These are phyloP conservation scores for Claviceps sp. DNA, from an alignment of 2,329 filamentous ascomycete species.

Conservation along the genomic window DNA sequence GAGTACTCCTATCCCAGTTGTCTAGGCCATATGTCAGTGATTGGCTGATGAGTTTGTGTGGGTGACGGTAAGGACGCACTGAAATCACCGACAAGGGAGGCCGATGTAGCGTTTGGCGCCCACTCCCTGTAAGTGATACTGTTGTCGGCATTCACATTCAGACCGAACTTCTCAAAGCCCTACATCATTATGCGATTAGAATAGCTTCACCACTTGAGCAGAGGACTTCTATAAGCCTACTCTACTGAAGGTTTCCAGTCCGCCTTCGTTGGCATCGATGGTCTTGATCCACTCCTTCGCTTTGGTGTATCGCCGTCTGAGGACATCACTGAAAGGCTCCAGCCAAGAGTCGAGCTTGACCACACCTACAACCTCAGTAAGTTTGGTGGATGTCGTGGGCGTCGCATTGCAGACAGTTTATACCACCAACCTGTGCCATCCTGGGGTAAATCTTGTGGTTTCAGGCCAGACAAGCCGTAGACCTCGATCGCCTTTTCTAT, in stretches of 20 bases:
- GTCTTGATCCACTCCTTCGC: constrained; percentile 77
- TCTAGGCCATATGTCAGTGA: constrained; percentile 37
- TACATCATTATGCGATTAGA: constrained; percentile 21
- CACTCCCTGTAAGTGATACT: constrained; percentile 90
- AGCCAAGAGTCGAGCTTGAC: constrained; percentile 82
- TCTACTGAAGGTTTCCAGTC: constrained; percentile 80
- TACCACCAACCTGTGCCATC: constrained; percentile 56
- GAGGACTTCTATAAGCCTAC: constrained; percentile 28
- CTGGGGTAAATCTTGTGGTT: constrained; percentile 39
- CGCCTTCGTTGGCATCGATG: constrained; percentile 74
- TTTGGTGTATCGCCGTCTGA: constrained; percentile 65
- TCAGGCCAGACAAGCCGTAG: constrained; percentile 16
- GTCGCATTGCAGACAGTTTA: not conserved
- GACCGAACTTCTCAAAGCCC: constrained; percentile 78
- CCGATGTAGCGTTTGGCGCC: constrained; percentile 79
- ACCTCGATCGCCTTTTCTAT: constrained; percentile 3
- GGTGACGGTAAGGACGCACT: constrained; percentile 44
- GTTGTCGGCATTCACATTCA: constrained; percentile 68
- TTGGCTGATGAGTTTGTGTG: constrained; percentile 2
- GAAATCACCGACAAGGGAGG: constrained; percentile 87
- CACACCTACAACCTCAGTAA: constrained; percentile 48
- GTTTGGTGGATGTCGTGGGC: constrained; percentile 1
- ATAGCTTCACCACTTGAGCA: not conserved
- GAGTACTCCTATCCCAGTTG: constrained; percentile 70
- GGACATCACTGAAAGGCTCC: constrained; percentile 63